phyloP scores from a whole-genome alignment of 345 rosid genomes.

The Eucalyptus polyanthemos region DNA sequence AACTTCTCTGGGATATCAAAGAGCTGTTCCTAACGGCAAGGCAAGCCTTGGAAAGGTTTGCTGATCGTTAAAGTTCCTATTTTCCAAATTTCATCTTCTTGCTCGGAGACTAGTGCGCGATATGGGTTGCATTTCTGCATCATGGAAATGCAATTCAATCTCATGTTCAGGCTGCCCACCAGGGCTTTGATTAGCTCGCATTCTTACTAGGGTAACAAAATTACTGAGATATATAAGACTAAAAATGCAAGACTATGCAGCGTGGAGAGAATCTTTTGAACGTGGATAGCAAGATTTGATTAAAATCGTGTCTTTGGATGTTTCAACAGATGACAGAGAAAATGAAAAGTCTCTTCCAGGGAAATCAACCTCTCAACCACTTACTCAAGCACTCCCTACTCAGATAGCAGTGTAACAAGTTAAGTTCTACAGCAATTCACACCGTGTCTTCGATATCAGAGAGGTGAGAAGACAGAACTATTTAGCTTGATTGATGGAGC shows the following conservation, averaged over 20 bases:
- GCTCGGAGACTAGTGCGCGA: background rate
- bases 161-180: background rate
- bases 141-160: background rate
- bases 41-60: background rate
- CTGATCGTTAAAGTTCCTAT: background rate
- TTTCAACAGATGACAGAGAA: slow-evolving; percentile 1
- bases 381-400: background rate
- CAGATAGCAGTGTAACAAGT: background rate
- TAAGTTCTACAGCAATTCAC: background rate
- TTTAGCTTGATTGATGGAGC: background rate
- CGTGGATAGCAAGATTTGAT: background rate
- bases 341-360: background rate
- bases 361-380: background rate
- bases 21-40: background rate
- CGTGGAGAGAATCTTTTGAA: background rate
- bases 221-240: background rate
- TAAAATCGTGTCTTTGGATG: background rate
- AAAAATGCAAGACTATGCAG: background rate
- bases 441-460: background rate
- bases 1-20: background rate
- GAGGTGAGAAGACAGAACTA: background rate
- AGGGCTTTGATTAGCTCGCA: background rate
- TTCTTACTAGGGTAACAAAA: background rate
- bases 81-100: background rate
- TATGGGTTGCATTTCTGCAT: background rate